Evolutionary conservation across 2,329 filamentous ascomycete species (phyloP), one percentile per base, ranked within the genome.

Genomic region (Aspergillus fijiensis): DNA sequence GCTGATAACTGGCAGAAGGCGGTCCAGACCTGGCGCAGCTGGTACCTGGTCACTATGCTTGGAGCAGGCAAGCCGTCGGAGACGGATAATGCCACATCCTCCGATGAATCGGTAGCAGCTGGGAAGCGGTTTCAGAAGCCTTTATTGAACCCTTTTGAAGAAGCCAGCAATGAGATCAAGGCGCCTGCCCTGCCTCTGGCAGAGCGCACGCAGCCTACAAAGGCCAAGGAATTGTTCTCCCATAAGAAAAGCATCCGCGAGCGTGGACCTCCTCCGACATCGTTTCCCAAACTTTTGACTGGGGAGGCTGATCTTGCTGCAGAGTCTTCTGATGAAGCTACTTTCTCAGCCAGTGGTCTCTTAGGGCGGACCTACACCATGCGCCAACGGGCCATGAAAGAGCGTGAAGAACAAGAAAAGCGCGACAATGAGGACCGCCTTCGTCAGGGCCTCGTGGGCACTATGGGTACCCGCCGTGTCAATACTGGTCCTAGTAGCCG

Each of bases 21-120:
- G 25, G 82, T 96, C 1, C 92, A 96, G 63, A 79, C 79, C 45
- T 97, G 93, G 93, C 86, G 94, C 60, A 96, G 91, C 74, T 96
- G 92, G 92, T 96, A 96, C 70, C 78, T 97, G 7, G 89, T 91
- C 49, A 88, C 91, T 67, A 87, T 87, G 62, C 84, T 89, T 70
- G 86, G 87, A 19, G 82, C 84, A 57, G 81, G 80, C n/a, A 71
- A 79, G 61, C 78, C 76, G 19, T 33, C 42, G 5, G 51, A 55
- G 6, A 35, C 39, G 10, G 55, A 57, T 14, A 19, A 45, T 5
- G 67, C 74, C 45, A 64, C 42, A 54, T 19, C 61, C 10, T 52
- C 48, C 52, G 56, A 67, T 55, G 50, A 65, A 63, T 14, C 54
- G 51, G n/a, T 57, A 59, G 45, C n/a, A 9, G 39, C 39, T 16